A percentile compares a stretch with the other conserved stretches of the same genome.
phyloP scores from a whole-genome alignment of 192 early-diverging fungal species.

The Mortierella hygrophila region DNA sequence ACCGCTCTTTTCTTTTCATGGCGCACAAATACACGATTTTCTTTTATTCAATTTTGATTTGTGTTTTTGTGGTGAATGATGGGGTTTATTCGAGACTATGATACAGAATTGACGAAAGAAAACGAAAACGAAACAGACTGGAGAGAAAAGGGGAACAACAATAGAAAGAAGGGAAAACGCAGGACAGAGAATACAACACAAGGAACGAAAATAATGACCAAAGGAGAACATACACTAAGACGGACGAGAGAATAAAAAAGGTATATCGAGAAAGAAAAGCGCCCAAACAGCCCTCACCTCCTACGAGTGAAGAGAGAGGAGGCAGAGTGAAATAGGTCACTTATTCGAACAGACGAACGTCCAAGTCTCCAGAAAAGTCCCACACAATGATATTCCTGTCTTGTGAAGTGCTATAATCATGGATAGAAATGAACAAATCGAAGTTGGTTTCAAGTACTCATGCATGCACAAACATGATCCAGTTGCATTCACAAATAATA shows the following conservation, averaged over 20 bases:
- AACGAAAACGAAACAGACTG: background rate
- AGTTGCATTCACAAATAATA: background rate
- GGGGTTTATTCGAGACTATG: background rate
- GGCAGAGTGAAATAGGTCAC: background rate
- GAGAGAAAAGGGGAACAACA: background rate
- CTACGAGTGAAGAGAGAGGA: background rate
- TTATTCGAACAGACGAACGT: slow-evolving; percentile 38
- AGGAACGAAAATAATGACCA: background rate
- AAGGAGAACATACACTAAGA: background rate
- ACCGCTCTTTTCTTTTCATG: background rate
- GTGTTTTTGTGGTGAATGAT: background rate
- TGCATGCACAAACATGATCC: background rate
- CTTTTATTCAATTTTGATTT: background rate
- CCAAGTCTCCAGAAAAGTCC: slow-evolving; percentile 35
- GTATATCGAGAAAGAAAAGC: background rate
- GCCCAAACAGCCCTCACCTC: background rate
- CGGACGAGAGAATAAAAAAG: background rate
- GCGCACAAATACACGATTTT: background rate
- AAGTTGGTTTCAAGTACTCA: background rate
- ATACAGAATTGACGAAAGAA: background rate
- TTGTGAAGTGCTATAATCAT: slow-evolving; percentile 27
- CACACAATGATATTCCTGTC: slow-evolving; percentile 46
- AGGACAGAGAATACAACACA: background rate
- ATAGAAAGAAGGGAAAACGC: background rate
- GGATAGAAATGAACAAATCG: background rate